These are phyloP conservation scores for Citrus medica DNA, from an alignment of 345 rosid genomes.

Conservation along the genomic window DNA sequence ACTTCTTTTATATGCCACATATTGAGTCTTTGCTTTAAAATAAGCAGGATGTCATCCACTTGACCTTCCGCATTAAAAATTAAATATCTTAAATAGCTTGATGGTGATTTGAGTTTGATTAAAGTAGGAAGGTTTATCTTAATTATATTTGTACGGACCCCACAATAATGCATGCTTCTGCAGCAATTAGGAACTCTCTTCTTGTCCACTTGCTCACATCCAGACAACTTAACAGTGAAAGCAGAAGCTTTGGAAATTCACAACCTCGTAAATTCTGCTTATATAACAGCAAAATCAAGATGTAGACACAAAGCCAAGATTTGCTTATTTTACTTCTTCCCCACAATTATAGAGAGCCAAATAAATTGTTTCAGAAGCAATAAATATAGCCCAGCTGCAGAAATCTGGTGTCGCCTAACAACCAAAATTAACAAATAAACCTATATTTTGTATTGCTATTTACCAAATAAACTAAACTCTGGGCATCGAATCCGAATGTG, in stretches of 20 bases:
- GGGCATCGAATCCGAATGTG: not conserved
- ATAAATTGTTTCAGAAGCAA: slow-evolving; percentile 5
- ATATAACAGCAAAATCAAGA: not conserved
- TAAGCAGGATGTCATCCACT: slow-evolving; percentile 22
- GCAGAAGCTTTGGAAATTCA: not conserved
- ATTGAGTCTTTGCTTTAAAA: slow-evolving; percentile 20
- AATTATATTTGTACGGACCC: slow-evolving; percentile 20
- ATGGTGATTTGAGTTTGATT: slow-evolving; percentile 37
- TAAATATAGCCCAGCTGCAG: not conserved
- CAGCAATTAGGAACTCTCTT: slow-evolving; percentile 21
- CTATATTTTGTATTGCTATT: not conserved
- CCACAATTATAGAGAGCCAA: not conserved
- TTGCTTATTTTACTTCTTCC: slow-evolving; percentile 1
- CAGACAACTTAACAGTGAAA: slow-evolving; percentile 1
- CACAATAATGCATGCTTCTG: slow-evolving; percentile 18
- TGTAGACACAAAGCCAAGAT: slow-evolving; percentile 7
- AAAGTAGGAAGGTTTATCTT: slow-evolving; percentile 23
- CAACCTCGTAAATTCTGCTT: not conserved
- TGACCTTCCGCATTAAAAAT: slow-evolving; percentile 21
- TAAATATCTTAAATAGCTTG: slow-evolving; percentile 25
- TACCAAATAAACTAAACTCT: not conserved
- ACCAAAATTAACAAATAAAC: not conserved
- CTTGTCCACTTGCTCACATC: slow-evolving; percentile 22
- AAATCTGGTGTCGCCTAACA: not conserved
- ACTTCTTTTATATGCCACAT: slow-evolving; percentile 13